Evolutionary conservation across 305 asterid genomes (phyloP).

Genomic region (Plantago lanceolata): DNA sequence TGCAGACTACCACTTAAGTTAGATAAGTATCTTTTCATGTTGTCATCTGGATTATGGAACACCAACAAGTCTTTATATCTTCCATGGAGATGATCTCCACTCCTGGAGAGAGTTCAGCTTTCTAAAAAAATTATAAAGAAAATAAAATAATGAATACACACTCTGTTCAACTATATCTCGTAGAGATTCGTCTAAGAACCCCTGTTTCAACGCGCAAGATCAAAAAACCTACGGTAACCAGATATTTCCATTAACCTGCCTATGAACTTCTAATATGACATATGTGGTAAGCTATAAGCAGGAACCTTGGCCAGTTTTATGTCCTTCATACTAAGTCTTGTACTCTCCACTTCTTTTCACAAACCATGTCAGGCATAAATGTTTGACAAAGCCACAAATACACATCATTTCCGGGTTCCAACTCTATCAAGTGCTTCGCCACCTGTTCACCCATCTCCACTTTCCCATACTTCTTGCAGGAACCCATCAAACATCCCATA

Average conservation of each 20-base stretch:
- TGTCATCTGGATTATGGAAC: no score
- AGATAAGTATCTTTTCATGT: no score
- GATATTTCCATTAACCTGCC: slow-evolving; percentile 5
- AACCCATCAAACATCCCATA: slow-evolving; percentile 93
- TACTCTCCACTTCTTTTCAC: slow-evolving; percentile 70
- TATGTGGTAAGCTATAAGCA: slow-evolving; percentile 6
- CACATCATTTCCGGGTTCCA: slow-evolving; percentile 83
- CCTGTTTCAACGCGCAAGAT: no score
- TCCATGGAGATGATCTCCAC: no score
- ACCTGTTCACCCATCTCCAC: slow-evolving; percentile 74
- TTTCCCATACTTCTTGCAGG: slow-evolving; percentile 73
- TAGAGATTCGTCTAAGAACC: no score
- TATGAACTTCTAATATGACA: not conserved
- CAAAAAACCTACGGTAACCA: no score
- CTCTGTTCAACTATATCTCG: no score
- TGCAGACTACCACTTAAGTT: no score
- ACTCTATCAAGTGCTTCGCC: slow-evolving; percentile 58
- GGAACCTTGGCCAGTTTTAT: slow-evolving; percentile 2
- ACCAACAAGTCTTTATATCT: no score
- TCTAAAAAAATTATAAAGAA: no score
- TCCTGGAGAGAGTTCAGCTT: no score
- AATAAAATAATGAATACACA: no score
- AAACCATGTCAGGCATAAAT: slow-evolving; percentile 58
- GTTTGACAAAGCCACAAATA: slow-evolving; percentile 77
- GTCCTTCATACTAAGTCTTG: slow-evolving; percentile 39